phyloP scores from a whole-genome alignment of 208 protist species.

The Strigomonas culicis region DNA sequence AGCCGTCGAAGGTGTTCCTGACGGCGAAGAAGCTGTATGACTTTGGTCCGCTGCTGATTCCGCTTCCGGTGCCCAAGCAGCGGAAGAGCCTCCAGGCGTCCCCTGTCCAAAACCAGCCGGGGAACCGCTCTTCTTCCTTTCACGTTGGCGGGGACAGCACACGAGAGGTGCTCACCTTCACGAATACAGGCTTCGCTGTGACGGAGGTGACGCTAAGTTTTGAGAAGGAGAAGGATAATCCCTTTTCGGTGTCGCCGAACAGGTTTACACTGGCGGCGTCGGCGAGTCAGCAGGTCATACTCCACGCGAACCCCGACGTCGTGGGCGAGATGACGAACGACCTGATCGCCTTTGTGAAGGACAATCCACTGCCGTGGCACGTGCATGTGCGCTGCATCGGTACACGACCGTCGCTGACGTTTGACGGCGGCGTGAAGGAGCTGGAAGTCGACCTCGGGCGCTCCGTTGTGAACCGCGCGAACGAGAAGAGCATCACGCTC shows the following conservation, averaged over 20 bases:
- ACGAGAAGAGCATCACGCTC: constrained; percentile 43
- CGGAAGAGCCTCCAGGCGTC: constrained; percentile 23
- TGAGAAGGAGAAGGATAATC: constrained; percentile 76
- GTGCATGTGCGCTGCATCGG: constrained; percentile 86
- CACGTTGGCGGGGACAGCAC: neutral
- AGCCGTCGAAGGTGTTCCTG: constrained; percentile 62
- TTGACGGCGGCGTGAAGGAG: constrained; percentile 69
- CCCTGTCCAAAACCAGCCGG: neutral
- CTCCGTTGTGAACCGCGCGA: constrained; percentile 54
- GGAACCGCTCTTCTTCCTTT: neutral
- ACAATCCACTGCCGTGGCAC: constrained; percentile 90
- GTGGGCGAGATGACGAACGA: constrained; percentile 77
- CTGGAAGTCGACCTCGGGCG: constrained; percentile 76
- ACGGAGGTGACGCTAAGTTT: constrained; percentile 78
- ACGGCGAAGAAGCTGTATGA: constrained; percentile 80
- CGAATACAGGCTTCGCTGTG: constrained; percentile 82
- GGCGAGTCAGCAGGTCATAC: constrained; percentile 60
- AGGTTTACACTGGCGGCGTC: constrained; percentile 78
- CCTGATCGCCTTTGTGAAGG: constrained; percentile 85
- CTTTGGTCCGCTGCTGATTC: constrained; percentile 94
- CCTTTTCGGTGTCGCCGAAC: constrained; percentile 75
- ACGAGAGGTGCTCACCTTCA: constrained; percentile 79
- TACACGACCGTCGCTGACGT: constrained; percentile 67
- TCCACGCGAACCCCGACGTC: constrained; percentile 83
- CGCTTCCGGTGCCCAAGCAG: constrained; percentile 21